These are phyloP conservation scores for Candida oleophila DNA, from an alignment of 805 yeast species.

Conservation along the genomic window DNA sequence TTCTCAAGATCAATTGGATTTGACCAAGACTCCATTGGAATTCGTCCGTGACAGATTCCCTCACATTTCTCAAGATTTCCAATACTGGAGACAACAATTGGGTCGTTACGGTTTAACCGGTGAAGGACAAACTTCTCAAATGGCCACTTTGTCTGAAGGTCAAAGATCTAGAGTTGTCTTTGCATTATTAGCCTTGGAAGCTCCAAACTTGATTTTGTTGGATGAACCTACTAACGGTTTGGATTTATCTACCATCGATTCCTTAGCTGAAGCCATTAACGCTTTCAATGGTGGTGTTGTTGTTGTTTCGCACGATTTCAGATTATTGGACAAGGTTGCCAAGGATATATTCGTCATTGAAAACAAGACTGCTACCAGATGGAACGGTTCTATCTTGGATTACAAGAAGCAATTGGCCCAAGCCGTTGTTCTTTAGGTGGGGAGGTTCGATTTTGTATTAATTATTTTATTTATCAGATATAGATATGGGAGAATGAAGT, in stretches of 20 bases:
- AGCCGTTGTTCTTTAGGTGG: conserved; percentile 70
- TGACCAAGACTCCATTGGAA: conserved; percentile 92
- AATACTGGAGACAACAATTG: conserved; percentile 96
- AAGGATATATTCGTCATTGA: conserved; percentile 97
- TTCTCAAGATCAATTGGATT: conserved; percentile 96
- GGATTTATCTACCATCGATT: conserved; percentile 97
- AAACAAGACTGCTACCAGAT: conserved; percentile 90
- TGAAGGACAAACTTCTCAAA: conserved; percentile 96
- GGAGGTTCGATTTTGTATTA: not conserved
- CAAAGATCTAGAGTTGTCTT: conserved; percentile 99
- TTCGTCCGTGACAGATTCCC: conserved; percentile 95
- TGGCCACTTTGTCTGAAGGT: conserved; percentile 98
- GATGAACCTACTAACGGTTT: conserved; percentile 99
- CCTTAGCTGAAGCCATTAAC: conserved; percentile 94
- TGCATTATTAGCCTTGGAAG: conserved; percentile 90
- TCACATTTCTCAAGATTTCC: conserved; percentile 91
- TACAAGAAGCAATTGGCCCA: conserved; percentile 94
- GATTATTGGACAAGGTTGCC: conserved; percentile 94
- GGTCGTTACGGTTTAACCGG: conserved; percentile 99
- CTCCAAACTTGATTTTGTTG: conserved; percentile 89
- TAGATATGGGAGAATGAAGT: not conserved
- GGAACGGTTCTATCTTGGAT: conserved; percentile 89
- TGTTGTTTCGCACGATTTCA: conserved; percentile 98
- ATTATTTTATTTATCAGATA: not conserved
- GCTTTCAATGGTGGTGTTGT: conserved; percentile 97